phyloP scores from a whole-genome alignment of 2,329 filamentous ascomycete species.

The Calonectria pseudoreteaudii region DNA sequence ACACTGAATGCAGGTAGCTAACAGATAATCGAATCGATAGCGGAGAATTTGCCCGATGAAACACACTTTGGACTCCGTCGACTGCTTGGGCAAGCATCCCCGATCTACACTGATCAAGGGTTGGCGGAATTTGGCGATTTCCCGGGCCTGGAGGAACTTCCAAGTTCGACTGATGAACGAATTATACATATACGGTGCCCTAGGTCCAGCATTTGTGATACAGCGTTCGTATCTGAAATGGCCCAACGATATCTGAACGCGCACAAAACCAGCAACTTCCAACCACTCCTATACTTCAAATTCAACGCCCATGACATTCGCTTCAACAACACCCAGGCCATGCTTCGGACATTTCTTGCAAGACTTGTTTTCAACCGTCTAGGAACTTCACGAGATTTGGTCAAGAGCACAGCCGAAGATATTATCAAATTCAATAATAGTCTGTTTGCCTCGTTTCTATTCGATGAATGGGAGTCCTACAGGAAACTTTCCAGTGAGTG shows the following conservation, averaged over 20 bases:
- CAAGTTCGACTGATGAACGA: background rate
- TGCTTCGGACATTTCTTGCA: conserved; percentile 12
- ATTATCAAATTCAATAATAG: too few relatives aligned
- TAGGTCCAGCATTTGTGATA: background rate
- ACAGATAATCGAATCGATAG: background rate
- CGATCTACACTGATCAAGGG: background rate
- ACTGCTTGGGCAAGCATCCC: background rate
- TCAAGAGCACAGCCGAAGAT: too few relatives aligned
- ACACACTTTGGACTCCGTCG: background rate
- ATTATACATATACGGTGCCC: background rate
- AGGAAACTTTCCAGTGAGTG: background rate
- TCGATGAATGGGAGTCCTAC: background rate
- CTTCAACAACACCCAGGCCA: background rate
- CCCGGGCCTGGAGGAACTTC: background rate
- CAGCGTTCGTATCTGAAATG: background rate
- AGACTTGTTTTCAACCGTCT: background rate
- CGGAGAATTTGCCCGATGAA: background rate
- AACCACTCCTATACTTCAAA: conserved; percentile 3
- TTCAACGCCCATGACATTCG: conserved; percentile 12
- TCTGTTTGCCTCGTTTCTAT: background rate
- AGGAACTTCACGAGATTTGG: background rate
- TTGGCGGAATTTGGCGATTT: background rate
- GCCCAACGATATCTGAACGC: background rate
- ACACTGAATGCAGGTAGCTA: too few relatives aligned
- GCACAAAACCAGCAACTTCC: background rate